Conservation (phyloP, 768 basidiomycete genomes). For the Coprinellus micaceus region DNA sequence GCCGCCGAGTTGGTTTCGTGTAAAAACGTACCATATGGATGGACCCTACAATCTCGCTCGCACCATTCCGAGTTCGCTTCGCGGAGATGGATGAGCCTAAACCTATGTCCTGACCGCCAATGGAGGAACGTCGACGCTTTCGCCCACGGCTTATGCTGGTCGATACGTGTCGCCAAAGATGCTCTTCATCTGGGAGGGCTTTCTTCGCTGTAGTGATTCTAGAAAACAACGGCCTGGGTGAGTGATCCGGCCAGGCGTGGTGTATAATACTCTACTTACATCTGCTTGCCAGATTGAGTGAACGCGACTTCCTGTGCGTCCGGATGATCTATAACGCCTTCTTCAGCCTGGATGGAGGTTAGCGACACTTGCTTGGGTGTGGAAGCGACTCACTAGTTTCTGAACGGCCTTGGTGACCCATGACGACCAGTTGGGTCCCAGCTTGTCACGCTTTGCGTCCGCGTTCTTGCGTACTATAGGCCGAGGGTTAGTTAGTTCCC, state of each 20-base stretch:
- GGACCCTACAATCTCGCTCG: neutral
- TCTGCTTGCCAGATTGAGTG: conserved; percentile 1
- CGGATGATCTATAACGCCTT: conserved; percentile 5
- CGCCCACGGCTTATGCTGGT: conserved; percentile 1
- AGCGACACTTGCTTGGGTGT: too few relatives aligned
- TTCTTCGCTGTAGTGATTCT: conserved; percentile 1
- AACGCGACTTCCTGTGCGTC: conserved; percentile 4
- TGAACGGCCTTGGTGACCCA: conserved; percentile 8
- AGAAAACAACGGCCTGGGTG: neutral
- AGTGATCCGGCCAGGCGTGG: neutral
- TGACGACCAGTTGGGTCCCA: conserved; percentile 6
- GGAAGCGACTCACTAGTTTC: conserved; percentile 3
- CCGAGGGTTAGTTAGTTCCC: too few relatives aligned
- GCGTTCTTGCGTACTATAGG: conserved; percentile 9
- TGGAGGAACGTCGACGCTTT: conserved; percentile 1
- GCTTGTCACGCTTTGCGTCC: neutral
- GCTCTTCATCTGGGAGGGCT: neutral
- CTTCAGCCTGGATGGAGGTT: neutral
- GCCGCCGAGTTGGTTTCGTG: neutral
- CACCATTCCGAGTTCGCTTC: conserved; percentile 1
- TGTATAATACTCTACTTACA: neutral
- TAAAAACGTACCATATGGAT: neutral
- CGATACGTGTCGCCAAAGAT: neutral
- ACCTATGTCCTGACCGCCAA: neutral
- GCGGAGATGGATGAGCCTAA: conserved; percentile 2